Percentiles rank a stretch among this genome's conserved stretches.
Evolutionary conservation across 345 rosid species (phyloP).

Genomic region (Populus euphratica): DNA sequence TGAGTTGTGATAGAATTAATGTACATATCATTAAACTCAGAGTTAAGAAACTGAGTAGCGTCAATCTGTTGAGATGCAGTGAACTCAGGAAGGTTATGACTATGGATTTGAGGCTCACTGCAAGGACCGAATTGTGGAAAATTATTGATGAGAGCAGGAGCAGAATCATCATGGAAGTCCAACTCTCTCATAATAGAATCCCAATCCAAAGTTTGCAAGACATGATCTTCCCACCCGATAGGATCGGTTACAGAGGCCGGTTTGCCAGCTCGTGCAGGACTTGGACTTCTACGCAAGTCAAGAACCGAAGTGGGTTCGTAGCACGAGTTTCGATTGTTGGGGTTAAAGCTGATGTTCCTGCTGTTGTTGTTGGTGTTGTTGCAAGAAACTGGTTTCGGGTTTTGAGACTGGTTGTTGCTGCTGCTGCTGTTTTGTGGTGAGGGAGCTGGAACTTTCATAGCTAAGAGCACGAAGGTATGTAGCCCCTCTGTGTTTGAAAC

Average conservation of each 20-base stretch:
- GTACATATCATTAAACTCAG: slow-evolving; percentile 52
- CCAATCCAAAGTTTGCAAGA: slow-evolving; percentile 73
- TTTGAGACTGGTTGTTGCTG: slow-evolving; percentile 18
- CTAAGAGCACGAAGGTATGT: slow-evolving; percentile 4
- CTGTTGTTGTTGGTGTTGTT: slow-evolving; percentile 23
- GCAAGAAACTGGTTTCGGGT: slow-evolving; percentile 25
- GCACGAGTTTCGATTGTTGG: slow-evolving; percentile 14
- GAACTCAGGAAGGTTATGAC: slow-evolving; percentile 29
- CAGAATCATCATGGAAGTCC: slow-evolving; percentile 67
- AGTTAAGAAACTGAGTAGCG: slow-evolving; percentile 17
- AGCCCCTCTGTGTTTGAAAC: neutral
- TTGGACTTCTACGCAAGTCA: slow-evolving; percentile 54
- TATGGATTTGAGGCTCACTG: slow-evolving; percentile 13
- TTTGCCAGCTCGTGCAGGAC: slow-evolving; percentile 39
- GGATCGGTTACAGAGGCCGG: slow-evolving; percentile 21
- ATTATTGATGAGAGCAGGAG: slow-evolving; percentile 23
- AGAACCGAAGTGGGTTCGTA: slow-evolving; percentile 87
- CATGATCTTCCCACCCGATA: slow-evolving; percentile 56
- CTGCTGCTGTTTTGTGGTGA: slow-evolving; percentile 34
- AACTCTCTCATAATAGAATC: slow-evolving; percentile 81
- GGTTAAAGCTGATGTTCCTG: slow-evolving; percentile 9
- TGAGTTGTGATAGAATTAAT: slow-evolving; percentile 30
- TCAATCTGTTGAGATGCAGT: slow-evolving; percentile 12
- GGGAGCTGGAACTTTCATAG: slow-evolving; percentile 62
- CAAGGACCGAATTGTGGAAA: slow-evolving; percentile 12